These are phyloP conservation scores for Syncephalis fuscata DNA, from an alignment of 371 early-diverging fungal species.

Conservation along the genomic window DNA sequence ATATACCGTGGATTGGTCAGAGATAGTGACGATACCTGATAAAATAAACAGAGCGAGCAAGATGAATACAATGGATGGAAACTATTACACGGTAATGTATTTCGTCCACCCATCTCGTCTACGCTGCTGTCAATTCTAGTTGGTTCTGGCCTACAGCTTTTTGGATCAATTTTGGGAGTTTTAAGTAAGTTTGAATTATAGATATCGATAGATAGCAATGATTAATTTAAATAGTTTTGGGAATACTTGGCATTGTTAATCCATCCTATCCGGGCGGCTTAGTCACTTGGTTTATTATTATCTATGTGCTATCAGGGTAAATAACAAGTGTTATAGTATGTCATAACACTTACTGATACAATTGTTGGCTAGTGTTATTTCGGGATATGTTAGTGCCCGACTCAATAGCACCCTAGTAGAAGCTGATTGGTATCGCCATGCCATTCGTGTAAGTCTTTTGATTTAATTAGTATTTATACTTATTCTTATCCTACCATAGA, in stretches of 20 bases:
- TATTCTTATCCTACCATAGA: slow-evolving; percentile 6
- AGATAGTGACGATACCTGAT: no score
- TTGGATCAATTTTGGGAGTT: slow-evolving; percentile 37
- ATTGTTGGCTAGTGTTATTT: slow-evolving; percentile 34
- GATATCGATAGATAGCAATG: background rate
- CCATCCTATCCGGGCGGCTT: slow-evolving; percentile 64
- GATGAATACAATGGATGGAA: slow-evolving; percentile 89
- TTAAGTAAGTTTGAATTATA: slow-evolving; percentile 12
- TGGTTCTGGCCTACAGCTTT: slow-evolving; percentile 65
- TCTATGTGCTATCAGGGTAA: slow-evolving; percentile 51
- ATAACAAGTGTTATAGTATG: slow-evolving; percentile 10
- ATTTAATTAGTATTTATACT: background rate
- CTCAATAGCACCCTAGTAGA: slow-evolving; percentile 65
- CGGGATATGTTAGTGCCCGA: slow-evolving; percentile 32
- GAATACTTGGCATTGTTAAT: slow-evolving; percentile 57
- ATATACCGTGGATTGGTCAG: no score
- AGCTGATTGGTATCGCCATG: slow-evolving; percentile 52
- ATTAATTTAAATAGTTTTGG: slow-evolving; percentile 26
- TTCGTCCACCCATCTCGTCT: slow-evolving; percentile 41
- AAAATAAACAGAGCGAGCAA: slow-evolving; percentile 42
- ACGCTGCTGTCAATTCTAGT: slow-evolving; percentile 49
- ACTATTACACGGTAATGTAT: slow-evolving; percentile 82
- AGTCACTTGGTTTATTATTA: slow-evolving; percentile 44
- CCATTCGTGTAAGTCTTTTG: slow-evolving; percentile 17
- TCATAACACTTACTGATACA: background rate